Base-by-base conservation (phyloP, 2,329 filamentous ascomycete species). In the Fusarium sp. region DNA sequence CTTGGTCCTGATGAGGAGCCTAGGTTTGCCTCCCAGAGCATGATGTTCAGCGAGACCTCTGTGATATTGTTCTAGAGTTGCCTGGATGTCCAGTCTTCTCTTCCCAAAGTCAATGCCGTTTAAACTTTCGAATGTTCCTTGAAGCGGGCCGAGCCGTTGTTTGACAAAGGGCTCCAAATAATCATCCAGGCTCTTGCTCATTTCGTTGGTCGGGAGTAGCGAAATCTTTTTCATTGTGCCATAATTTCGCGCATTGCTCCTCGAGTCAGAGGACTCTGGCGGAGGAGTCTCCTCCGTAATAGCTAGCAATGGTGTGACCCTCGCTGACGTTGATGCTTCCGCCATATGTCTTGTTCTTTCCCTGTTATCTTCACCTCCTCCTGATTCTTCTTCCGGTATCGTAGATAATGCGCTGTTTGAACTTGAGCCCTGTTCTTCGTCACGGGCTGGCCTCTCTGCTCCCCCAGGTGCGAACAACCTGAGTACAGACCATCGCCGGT, bases 401-500 rank as follows among this genome's bases (percentile, higher is more conserved):
- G 25, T 16, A 36, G 34, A 38, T 36, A 55, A 25, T 31, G n/a
- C 33, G 14, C 31, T 31, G 27, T 34, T 46, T n/a, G 38, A 14
- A 38, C 7, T n/a, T 9, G 36, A 38, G n/a, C 23, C 44, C 18
- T 40, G 16, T 8, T 29, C 25, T 14, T 20, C n/a, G n/a, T 18
- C 14, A 25, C 31, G 40, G 14, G 40, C 23, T 4, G 54, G 44
- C 18, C 38, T 57, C 44, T 29, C 38, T 40, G 36, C 36, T 29
- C 16, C 51, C 33, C 20, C 10, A 46, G 49, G 20, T 25, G 5
- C 33, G 31, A 13, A 57, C 10, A 25, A 29, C 38, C 20, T 54
- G 44, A 25, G 38, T 51, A 36, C 36, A 25, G 53, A 55, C 29
- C 55, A 60, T 53, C 53, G 58, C 49, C 23, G 51, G 14, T 27